Evolutionary conservation across 1,284 basidiomycete genomes (phyloP).

Genomic region (Cystobasidiaceae sp.): DNA sequence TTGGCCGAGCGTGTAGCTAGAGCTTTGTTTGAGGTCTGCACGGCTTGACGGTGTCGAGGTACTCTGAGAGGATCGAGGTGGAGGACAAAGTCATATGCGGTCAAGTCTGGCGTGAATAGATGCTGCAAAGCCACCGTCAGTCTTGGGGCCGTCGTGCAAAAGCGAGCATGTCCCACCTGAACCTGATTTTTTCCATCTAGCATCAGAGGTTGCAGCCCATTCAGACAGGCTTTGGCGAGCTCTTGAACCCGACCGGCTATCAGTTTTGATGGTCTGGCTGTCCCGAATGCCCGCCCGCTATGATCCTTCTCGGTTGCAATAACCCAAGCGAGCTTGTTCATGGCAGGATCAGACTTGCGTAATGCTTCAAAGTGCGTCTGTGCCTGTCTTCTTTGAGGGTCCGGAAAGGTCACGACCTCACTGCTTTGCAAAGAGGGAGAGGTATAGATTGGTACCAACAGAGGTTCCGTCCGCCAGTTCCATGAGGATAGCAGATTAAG

Average conservation of each 20-base stretch:
- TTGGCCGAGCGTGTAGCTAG: conserved; percentile 41
- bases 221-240: conserved; percentile 67
- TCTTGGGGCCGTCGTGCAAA: neutral
- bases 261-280: conserved; percentile 58
- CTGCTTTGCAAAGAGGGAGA: conserved; percentile 46
- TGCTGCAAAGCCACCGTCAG: conserved; percentile 51
- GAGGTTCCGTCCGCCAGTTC: conserved; percentile 61
- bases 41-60: conserved; percentile 61
- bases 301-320: conserved; percentile 75
- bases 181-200: conserved; percentile 51
- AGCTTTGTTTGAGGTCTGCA: conserved; percentile 51
- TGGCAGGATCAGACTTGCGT: conserved; percentile 48
- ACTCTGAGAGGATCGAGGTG: conserved; percentile 62
- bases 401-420: conserved; percentile 47
- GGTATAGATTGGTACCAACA: conserved; percentile 52
- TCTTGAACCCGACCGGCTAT: conserved; percentile 65
- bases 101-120: conserved; percentile 74
- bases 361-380: conserved; percentile 52
- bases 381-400: conserved; percentile 56
- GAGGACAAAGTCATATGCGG: conserved; percentile 81
- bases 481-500: conserved; percentile 68
- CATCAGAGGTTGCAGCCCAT: conserved; percentile 43
- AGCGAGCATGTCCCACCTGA: conserved; percentile 49
- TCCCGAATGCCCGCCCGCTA: conserved; percentile 70
- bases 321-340: conserved; percentile 64